phyloP scores from a whole-genome alignment of 2,329 filamentous ascomycete species.

The Microdochium nivale region DNA sequence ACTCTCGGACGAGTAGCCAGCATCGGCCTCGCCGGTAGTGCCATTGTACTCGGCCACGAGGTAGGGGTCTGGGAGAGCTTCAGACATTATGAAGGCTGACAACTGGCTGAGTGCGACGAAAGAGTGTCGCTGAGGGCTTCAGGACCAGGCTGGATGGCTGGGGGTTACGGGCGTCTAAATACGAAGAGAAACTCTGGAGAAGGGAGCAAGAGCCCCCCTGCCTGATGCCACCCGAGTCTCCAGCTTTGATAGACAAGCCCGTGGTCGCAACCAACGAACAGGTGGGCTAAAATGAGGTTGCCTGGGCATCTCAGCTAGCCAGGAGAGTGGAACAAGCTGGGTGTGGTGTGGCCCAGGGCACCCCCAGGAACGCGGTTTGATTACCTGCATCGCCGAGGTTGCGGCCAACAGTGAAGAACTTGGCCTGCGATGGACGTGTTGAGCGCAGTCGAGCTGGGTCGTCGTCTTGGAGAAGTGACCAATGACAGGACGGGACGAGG shows the following conservation, averaged over 20 bases:
- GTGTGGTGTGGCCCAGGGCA: background rate
- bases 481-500: background rate
- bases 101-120: slow-evolving; percentile 7
- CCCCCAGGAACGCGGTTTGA: background rate
- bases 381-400: background rate
- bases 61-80: slow-evolving; percentile 13
- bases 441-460: no score
- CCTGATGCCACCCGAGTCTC: background rate
- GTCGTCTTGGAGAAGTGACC: background rate
- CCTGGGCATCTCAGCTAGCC: background rate
- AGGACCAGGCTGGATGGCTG: background rate
- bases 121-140: background rate
- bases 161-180: background rate
- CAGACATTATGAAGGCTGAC: slow-evolving; percentile 18
- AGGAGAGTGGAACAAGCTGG: background rate
- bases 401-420: background rate
- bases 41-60: slow-evolving; percentile 37
- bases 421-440: background rate
- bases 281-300: background rate
- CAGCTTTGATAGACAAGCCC: background rate
- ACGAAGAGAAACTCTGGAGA: background rate
- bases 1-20: slow-evolving; percentile 39
- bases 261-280: background rate
- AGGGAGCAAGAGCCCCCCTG: background rate
- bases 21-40: slow-evolving; percentile 37